phyloP scores from a whole-genome alignment of 2,329 filamentous ascomycete genomes.

The Aulographum hederae region DNA sequence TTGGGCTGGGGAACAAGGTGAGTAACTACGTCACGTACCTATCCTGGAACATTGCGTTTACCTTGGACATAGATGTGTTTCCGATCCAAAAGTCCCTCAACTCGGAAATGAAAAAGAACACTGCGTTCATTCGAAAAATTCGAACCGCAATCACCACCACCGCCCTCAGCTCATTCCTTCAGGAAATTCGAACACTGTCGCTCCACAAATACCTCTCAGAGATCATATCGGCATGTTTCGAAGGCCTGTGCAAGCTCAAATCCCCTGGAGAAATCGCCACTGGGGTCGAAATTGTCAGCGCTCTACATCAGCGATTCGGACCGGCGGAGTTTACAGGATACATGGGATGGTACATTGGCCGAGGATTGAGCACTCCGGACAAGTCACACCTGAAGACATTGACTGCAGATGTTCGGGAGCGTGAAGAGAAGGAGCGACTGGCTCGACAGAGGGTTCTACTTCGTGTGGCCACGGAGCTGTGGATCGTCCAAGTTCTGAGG shows the following conservation, averaged over 20 bases:
- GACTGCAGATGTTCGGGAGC: slow-evolving; percentile 66
- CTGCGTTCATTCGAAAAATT: slow-evolving; percentile 89
- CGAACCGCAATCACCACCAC: slow-evolving; percentile 73
- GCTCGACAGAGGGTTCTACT: slow-evolving; percentile 70
- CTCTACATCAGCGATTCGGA: slow-evolving; percentile 89
- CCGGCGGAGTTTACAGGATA: slow-evolving; percentile 79
- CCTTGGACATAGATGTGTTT: slow-evolving; percentile 47
- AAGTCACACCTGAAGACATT: slow-evolving; percentile 66
- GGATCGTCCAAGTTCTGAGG: slow-evolving; percentile 76
- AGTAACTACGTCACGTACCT: slow-evolving; percentile 7
- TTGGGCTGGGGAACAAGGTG: slow-evolving; percentile 82
- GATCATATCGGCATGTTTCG: slow-evolving; percentile 88
- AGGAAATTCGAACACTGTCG: slow-evolving; percentile 79
- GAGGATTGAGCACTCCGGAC: slow-evolving; percentile 80
- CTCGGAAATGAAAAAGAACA: slow-evolving; percentile 95
- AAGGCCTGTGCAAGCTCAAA: slow-evolving; percentile 84
- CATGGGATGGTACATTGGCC: slow-evolving; percentile 80
- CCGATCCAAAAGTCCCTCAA: slow-evolving; percentile 64
- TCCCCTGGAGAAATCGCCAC: slow-evolving; percentile 80
- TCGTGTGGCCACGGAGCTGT: slow-evolving; percentile 83
- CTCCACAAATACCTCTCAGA: slow-evolving; percentile 94
- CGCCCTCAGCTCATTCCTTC: slow-evolving; percentile 65
- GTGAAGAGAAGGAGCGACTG: slow-evolving; percentile 88
- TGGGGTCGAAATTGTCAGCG: slow-evolving; percentile 81
- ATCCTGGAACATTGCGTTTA: slow-evolving; percentile 1